phyloP scores from a whole-genome alignment of 257 asterid species.

The Sherardia arvensis region DNA sequence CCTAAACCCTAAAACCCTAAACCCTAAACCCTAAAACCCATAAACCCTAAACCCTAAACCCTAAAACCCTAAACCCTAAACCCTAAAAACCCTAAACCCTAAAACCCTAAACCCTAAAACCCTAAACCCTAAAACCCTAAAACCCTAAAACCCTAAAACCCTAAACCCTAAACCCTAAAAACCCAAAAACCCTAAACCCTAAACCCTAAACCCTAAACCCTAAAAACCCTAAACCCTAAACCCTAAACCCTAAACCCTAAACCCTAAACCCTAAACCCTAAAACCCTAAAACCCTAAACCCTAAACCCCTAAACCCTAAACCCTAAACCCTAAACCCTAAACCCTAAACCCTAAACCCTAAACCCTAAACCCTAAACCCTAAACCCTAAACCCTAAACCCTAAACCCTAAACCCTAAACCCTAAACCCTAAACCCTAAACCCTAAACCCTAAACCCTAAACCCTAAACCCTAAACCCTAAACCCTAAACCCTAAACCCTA shows the following conservation, averaged over 20 bases:
- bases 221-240: slow-evolving; percentile 7
- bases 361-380: slow-evolving; percentile 4
- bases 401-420: slow-evolving; percentile 3
- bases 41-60: too few relatives aligned
- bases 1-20: too few relatives aligned
- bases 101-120: too few relatives aligned
- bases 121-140: too few relatives aligned
- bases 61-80: too few relatives aligned
- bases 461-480: slow-evolving; percentile 14
- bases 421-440: slow-evolving; percentile 15
- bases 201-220: slow-evolving; percentile 13
- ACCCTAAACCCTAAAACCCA: too few relatives aligned
- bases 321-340: slow-evolving; percentile 18
- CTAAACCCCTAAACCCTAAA: slow-evolving; percentile 7
- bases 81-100: too few relatives aligned
- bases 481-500: slow-evolving; percentile 14
- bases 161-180: too few relatives aligned
- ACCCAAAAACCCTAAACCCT: too few relatives aligned
- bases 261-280: slow-evolving; percentile 11
- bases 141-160: too few relatives aligned
- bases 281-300: slow-evolving; percentile 3
- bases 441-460: slow-evolving; percentile 13
- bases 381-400: not conserved
- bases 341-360: slow-evolving; percentile 10
- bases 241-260: slow-evolving; percentile 18